Evolutionary conservation across 352 stramenopile genomes (phyloP).

Genomic region (Globisporangium irregulare): DNA sequence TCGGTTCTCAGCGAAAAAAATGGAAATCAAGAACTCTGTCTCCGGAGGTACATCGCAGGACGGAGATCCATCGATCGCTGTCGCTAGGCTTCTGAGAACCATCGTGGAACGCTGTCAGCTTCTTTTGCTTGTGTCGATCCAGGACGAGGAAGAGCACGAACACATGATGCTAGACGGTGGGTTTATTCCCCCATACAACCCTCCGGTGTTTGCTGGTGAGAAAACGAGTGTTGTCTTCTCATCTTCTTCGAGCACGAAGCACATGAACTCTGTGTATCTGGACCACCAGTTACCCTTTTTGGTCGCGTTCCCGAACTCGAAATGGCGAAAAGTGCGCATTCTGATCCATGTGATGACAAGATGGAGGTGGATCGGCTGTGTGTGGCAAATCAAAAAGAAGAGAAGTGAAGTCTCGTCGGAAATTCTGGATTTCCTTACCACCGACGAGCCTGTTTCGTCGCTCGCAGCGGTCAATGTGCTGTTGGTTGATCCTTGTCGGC

Average conservation of each 20-base stretch:
- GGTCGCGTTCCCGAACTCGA: constrained; percentile 38
- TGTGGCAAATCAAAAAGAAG: neutral
- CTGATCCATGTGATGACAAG: constrained; percentile 36
- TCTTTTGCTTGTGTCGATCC: constrained; percentile 27
- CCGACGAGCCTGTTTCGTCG: constrained; percentile 29
- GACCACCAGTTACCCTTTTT: constrained; percentile 34
- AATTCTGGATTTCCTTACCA: constrained; percentile 31
- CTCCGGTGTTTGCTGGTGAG: constrained; percentile 22
- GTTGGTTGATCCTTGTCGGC: constrained; percentile 49
- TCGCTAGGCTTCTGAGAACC: constrained; percentile 18
- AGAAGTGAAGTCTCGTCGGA: constrained; percentile 20
- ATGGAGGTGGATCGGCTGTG: constrained; percentile 27
- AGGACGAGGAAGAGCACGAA: constrained; percentile 32
- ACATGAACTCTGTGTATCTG: constrained; percentile 29
- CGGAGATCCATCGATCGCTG: neutral
- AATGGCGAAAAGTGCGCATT: constrained; percentile 40
- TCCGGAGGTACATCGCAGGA: neutral
- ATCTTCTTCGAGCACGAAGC: constrained; percentile 19
- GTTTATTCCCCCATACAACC: constrained; percentile 33
- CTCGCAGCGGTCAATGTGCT: constrained; percentile 21
- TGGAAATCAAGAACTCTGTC: constrained; percentile 32
- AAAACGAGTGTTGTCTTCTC: constrained; percentile 17
- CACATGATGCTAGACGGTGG: constrained; percentile 28
- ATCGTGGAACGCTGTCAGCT: constrained; percentile 48
- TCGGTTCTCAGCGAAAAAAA: constrained; percentile 39